Conservation (phyloP, 192 early-diverging fungal species). For the Haplosporangium gracile region DNA sequence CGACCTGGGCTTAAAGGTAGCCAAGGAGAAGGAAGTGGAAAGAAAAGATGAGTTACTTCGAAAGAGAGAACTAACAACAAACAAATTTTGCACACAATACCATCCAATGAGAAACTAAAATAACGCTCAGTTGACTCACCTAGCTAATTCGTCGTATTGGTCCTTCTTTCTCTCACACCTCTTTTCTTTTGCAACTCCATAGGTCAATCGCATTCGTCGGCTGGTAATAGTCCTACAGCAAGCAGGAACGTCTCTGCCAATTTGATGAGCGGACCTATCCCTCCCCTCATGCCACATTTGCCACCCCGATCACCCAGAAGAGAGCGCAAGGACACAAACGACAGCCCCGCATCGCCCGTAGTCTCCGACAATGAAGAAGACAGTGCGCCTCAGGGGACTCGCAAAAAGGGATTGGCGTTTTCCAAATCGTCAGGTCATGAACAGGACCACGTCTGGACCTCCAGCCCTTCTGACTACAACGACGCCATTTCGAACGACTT, state of each 20-base stretch:
- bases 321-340: slow-evolving; percentile 35
- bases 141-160: background rate
- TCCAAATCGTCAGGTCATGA: background rate
- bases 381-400: background rate
- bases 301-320: slow-evolving; percentile 51
- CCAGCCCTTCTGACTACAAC: background rate
- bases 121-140: background rate
- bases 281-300: slow-evolving; percentile 21
- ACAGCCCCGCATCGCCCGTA: slow-evolving; percentile 25
- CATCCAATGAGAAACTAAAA: no score
- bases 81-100: no score
- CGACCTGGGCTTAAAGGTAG: no score
- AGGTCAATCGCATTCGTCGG: slow-evolving; percentile 16
- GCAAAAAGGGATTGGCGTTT: slow-evolving; percentile 5
- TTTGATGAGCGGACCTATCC: slow-evolving; percentile 12
- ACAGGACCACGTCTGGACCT: background rate
- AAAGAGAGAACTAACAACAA: no score
- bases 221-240: slow-evolving; percentile 18
- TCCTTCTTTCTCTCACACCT: background rate
- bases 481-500: no score
- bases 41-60: background rate
- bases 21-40: background rate
- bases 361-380: slow-evolving; percentile 52
- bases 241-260: slow-evolving; percentile 26
- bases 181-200: background rate